Evolutionary conservation across 352 stramenopile species (phyloP).

Genomic region (Globisporangium mamillatum): DNA sequence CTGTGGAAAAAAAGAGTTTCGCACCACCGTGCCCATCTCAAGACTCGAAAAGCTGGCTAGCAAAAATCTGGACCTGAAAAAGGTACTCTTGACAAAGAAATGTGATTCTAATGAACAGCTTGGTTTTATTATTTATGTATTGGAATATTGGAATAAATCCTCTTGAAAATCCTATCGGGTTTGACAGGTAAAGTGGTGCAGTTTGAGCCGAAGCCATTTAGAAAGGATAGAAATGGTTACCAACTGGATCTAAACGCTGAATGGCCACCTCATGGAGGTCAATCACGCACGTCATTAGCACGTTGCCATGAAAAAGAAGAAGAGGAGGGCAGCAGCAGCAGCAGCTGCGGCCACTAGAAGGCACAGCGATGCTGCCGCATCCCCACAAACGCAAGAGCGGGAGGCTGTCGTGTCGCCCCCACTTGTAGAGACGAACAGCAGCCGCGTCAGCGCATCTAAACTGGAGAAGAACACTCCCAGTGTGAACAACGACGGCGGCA

Average conservation of each 20-base stretch:
- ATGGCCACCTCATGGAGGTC: neutral
- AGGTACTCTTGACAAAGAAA: too few relatives aligned
- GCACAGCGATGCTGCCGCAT: neutral
- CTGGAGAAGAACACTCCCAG: neutral
- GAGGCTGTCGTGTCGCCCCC: neutral
- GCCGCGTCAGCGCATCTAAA: neutral
- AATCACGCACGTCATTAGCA: neutral
- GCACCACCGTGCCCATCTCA: neutral
- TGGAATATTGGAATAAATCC: neutral
- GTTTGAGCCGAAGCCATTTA: neutral
- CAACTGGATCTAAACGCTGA: neutral
- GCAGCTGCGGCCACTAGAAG: neutral
- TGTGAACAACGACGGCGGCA: neutral
- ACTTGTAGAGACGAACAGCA: neutral
- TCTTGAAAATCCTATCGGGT: neutral
- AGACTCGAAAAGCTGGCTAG: neutral
- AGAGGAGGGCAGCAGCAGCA: slow-evolving; percentile 7
- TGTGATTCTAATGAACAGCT: neutral
- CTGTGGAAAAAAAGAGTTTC: neutral
- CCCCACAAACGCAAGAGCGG: neutral
- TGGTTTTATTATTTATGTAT: neutral
- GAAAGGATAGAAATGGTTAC: neutral
- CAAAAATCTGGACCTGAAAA: neutral
- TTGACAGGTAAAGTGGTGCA: neutral
- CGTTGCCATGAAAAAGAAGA: slow-evolving; percentile 15